Base-by-base conservation (phyloP, 257 asterid species). In the Osmanthus fragrans region DNA sequence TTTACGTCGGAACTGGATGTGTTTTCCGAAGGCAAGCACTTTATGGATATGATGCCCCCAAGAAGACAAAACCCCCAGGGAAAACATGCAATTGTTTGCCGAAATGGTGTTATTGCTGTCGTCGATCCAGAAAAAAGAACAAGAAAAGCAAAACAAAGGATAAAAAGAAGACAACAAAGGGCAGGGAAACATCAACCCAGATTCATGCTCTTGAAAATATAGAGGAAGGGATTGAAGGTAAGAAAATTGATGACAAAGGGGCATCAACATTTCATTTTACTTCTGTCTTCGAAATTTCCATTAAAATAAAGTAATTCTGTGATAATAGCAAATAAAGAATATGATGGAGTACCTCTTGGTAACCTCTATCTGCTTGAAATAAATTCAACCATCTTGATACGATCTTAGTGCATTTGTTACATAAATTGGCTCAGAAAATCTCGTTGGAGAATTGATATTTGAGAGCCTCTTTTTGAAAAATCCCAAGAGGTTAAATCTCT, bases 81-180 rank as follows among this genome's bases (percentile, higher is more conserved):
- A 94, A 90, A 83, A 91, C 98, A 39, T 94, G 98, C 90, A 94
- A 94, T 75, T 94, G 98, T 86, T 88, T 87, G 94, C 98, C 98
- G 16, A 94, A 86, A 80, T 87, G 88, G 89, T 92, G 92, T 71
- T 91, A 88, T 78, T 88, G 86, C 60, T 94, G 96, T 82, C 87
- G 63, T 73, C 76, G 90, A 30, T 84, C 96, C 4, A 85, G 82
- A 75, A 92, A 84, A 86, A 94, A 90, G 88, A 88, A 79, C 7
- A 87, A 72, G 80, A 90, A 85, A 74, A 86, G 80, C 37, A 92
- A 94, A 76, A 80, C 91, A 7, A 90, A 89, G 81, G 96, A 92
- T 15, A 75, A 72, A 65, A 91, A 91, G 84, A 92, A 90, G 77
- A 94, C 87, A 85, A 72, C 90, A 27, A 92, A 94, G 80, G 85